These are phyloP conservation scores for Acanthamoeba castellanii DNA, from an alignment of 208 protist species.

Conservation along the genomic window DNA sequence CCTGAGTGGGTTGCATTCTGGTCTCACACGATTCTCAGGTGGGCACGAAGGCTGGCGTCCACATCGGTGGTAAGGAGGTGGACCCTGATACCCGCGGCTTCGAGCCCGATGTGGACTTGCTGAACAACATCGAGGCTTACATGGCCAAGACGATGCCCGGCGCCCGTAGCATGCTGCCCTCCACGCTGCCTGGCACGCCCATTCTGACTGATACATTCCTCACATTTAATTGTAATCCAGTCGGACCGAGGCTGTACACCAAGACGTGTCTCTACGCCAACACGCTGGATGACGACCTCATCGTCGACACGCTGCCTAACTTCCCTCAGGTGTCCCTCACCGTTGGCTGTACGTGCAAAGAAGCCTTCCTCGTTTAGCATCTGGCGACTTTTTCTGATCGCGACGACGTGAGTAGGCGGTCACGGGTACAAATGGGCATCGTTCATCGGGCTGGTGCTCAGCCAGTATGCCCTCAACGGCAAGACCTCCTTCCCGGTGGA, in stretches of 20 bases:
- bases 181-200: not conserved
- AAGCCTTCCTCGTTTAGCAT: not conserved
- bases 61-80: constrained; percentile 63
- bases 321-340: constrained; percentile 61
- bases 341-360: constrained; percentile 16
- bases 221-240: not conserved
- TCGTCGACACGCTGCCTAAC: constrained; percentile 43
- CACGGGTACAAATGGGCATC: constrained; percentile 75
- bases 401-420: not conserved
- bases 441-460: constrained; percentile 56
- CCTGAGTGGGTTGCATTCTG: not conserved
- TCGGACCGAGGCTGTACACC: constrained; percentile 50
- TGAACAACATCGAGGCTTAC: constrained; percentile 38
- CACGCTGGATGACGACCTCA: constrained; percentile 50
- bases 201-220: not conserved
- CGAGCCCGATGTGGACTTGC: not conserved
- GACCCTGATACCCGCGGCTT: constrained; percentile 37
- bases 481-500: constrained; percentile 38
- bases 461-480: constrained; percentile 5
- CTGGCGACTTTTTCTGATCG: not conserved
- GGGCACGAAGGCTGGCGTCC: constrained; percentile 29
- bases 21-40: not conserved
- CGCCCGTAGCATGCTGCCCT: not conserved
- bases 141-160: constrained; percentile 49
- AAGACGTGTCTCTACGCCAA: constrained; percentile 70